Percentiles rank a stretch among this genome's conserved stretches.
Conservation (phyloP, 78 protist species). For the Dictyostelium firmibasis region DNA sequence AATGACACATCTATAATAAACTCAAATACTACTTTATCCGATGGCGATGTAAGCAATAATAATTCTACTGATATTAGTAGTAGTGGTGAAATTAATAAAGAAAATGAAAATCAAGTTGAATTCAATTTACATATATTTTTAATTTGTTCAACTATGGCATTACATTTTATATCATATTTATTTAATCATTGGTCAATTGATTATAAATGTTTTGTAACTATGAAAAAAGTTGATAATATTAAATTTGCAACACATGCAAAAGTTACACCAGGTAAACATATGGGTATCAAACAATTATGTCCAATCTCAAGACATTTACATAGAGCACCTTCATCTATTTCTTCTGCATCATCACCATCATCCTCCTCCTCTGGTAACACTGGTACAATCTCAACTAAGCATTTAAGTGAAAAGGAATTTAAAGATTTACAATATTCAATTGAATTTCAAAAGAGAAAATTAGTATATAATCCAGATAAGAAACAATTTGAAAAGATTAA, state of each 20-base stretch:
- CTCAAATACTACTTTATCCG: background rate
- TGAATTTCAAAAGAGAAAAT: conserved; percentile 73
- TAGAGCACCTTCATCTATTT: background rate
- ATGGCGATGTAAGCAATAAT: background rate
- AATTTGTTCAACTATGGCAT: background rate
- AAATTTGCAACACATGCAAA: background rate
- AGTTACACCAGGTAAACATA: conserved; percentile 42
- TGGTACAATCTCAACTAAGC: background rate
- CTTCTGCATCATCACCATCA: background rate
- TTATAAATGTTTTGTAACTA: conserved; percentile 23
- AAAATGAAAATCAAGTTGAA: background rate
- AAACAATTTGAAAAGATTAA: conserved; percentile 48
- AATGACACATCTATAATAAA: background rate
- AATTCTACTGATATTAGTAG: background rate
- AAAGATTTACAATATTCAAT: conserved; percentile 30
- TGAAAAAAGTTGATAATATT: conserved; percentile 7
- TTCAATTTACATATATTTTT: conserved; percentile 18
- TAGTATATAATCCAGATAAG: conserved; percentile 29
- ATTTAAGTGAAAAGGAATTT: background rate
- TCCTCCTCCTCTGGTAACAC: no score
- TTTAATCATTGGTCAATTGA: conserved; percentile 68
- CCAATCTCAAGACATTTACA: background rate
- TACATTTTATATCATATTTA: conserved; percentile 34
- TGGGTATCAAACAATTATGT: conserved; percentile 23
- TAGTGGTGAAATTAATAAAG: background rate